phyloP scores from a whole-genome alignment of 208 protist genomes.

The Trypanosoma vivax region DNA sequence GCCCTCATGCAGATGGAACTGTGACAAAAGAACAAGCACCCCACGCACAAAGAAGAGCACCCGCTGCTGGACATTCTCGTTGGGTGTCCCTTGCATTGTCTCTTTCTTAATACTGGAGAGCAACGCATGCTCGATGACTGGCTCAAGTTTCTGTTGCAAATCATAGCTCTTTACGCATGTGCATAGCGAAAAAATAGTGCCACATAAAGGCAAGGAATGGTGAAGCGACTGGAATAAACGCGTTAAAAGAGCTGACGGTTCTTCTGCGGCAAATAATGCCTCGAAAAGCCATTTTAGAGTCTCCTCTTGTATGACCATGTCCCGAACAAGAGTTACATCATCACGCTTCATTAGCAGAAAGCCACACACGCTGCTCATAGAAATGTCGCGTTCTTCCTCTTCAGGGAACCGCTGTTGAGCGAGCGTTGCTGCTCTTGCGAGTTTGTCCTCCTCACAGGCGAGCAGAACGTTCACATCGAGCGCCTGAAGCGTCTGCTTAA shows the following conservation, averaged over 20 bases:
- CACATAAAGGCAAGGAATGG: too few species aligned
- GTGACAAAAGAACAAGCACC: constrained; percentile 4
- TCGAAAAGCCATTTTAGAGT: background rate
- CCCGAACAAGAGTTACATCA: background rate
- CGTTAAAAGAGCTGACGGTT: too few species aligned
- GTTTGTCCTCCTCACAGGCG: background rate
- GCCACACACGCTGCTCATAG: background rate
- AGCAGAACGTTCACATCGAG: too few species aligned
- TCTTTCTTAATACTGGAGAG: constrained; percentile 11
- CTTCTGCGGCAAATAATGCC: too few species aligned
- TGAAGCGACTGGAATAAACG: too few species aligned
- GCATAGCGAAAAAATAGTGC: constrained; percentile 17
- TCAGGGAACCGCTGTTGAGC: background rate
- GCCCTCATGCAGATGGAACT: too few species aligned
- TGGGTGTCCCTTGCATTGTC: background rate
- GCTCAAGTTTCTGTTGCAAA: constrained; percentile 2
- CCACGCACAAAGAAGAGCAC: constrained; percentile 14
- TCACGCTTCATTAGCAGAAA: constrained; percentile 3
- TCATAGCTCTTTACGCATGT: background rate
- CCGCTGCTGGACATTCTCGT: background rate
- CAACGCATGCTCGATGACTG: constrained; percentile 11
- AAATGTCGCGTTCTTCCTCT: background rate
- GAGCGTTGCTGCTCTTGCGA: background rate
- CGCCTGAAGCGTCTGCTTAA: too few species aligned
- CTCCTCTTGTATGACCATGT: background rate